Evolutionary conservation across 441 rosid genomes (phyloP), one percentile per base, ranked within the genome.

Genomic region (Rhodomyrtus psidioides): DNA sequence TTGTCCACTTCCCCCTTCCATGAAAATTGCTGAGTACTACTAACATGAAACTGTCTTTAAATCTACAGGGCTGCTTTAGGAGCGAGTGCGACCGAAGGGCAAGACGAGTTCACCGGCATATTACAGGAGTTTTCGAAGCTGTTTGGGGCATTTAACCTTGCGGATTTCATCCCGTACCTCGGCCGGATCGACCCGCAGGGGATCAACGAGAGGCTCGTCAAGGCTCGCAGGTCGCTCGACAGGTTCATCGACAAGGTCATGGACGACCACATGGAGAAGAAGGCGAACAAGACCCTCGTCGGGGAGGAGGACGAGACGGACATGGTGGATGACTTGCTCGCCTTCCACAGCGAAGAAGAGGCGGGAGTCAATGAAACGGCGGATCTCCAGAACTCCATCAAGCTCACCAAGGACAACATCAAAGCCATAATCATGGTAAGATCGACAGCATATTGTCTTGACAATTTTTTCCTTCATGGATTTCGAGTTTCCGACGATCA

Each of bases 391-490:
- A 95, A 92, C 84, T 86, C 98, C 42, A 91, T 96, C 89, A 94
- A 87, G 58, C 90, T 97, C 75, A 96, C 97, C 5, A 91, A 92
- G 83, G 96, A 96, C 76, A 95, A 96, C 91, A 97, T 97, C 90
- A 96, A 97, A 90, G 99, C 98, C 49, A 93, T 96, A 82, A 95
- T 97, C 89, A 97, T 97, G 99, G 99, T 97, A 93, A 85, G 46
- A 70, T 34, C n/a, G n/a, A 23, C 23, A 21, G 49, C 49, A 6
- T 12, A 10, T 39, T 39, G 16, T 70, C 79, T 13, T 12, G n/a
- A 39, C 79, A 42, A 42, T 65, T 70, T 70, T 70, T 6, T 13
- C 21, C 49, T 10, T 34, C 46, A 21, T 34, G 26, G 23, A 42
- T 65, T 65, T 62, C 7, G 4, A 10, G 79, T 13, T 70, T 19